phyloP scores from a whole-genome alignment of 2,329 filamentous ascomycete genomes.

The Phialophora macrospora region DNA sequence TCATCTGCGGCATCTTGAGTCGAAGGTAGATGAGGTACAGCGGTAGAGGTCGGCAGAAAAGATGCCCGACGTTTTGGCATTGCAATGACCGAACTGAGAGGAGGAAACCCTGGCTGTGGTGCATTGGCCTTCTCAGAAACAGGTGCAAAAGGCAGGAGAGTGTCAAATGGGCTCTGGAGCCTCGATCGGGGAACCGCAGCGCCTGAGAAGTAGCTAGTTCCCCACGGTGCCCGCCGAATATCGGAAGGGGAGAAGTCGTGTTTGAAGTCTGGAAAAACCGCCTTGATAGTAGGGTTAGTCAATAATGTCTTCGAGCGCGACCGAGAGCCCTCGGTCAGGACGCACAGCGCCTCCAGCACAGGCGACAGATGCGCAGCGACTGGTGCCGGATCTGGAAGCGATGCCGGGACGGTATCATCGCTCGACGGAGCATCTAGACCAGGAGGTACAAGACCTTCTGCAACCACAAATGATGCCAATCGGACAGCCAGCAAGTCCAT shows the following conservation, averaged over 20 bases:
- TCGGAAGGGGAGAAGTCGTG: slow-evolving; percentile 59
- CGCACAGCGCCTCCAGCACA: slow-evolving; percentile 76
- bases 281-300: slow-evolving; percentile 70
- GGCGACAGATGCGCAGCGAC: slow-evolving; percentile 65
- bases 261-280: slow-evolving; percentile 65
- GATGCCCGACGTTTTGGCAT: slow-evolving; percentile 45
- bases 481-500: slow-evolving; percentile 78
- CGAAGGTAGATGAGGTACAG: slow-evolving; percentile 38
- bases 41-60: slow-evolving; percentile 44
- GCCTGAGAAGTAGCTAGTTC: slow-evolving; percentile 59
- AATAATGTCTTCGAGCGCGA: slow-evolving; percentile 74
- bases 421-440: slow-evolving; percentile 61
- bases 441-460: slow-evolving; percentile 70
- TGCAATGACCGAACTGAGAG: slow-evolving; percentile 53
- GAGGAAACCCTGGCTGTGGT: slow-evolving; percentile 58
- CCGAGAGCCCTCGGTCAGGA: slow-evolving; percentile 78
- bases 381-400: slow-evolving; percentile 67
- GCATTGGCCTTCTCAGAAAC: slow-evolving; percentile 43
- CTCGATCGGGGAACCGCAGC: slow-evolving; percentile 54
- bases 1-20: slow-evolving; percentile 54
- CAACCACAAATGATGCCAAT: slow-evolving; percentile 70
- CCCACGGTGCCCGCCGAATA: slow-evolving; percentile 58
- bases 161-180: slow-evolving; percentile 65
- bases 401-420: slow-evolving; percentile 59
- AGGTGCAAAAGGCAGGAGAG: slow-evolving; percentile 62